Percentiles rank a stretch among this genome's conserved stretches.
These are phyloP conservation scores for Leersia perrieri DNA, from an alignment of 176 grass and related monocot species.

Conservation along the genomic window DNA sequence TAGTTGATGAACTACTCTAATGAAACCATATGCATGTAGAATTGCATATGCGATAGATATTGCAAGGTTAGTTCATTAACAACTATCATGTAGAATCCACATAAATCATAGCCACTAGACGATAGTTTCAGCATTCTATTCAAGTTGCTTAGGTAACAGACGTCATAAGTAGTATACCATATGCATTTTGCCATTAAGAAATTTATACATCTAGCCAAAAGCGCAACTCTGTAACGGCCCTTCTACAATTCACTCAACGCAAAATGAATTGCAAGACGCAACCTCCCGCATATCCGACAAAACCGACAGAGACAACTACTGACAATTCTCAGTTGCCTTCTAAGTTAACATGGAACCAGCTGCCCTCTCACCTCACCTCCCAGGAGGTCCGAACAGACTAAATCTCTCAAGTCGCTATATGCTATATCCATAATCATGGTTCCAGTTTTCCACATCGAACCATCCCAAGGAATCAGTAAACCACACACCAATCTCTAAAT, in stretches of 20 bases:
- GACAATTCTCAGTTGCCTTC: neutral
- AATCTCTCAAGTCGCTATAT: neutral
- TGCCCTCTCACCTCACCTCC: neutral
- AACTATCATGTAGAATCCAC: neutral
- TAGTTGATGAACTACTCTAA: neutral
- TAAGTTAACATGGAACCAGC: neutral
- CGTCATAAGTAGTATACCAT: neutral
- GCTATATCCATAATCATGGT: neutral
- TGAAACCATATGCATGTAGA: too few species aligned
- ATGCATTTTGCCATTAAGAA: slow-evolving; percentile 1
- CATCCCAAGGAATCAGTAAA: neutral
- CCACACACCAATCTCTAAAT: neutral
- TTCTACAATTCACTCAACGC: neutral
- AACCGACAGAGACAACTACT: neutral
- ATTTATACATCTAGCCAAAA: neutral
- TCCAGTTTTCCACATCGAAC: neutral
- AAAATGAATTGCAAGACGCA: neutral
- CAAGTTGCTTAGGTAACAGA: neutral
- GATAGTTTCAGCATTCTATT: neutral
- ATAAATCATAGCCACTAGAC: neutral
- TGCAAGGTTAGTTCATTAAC: neutral
- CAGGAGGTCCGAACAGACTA: neutral
- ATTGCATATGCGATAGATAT: neutral
- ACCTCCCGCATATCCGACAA: neutral
- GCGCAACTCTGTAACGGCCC: neutral